Evolutionary conservation across 2,329 filamentous ascomycete species (phyloP), one percentile per base, ranked within the genome.

Genomic region (Colletotrichum caudatum): DNA sequence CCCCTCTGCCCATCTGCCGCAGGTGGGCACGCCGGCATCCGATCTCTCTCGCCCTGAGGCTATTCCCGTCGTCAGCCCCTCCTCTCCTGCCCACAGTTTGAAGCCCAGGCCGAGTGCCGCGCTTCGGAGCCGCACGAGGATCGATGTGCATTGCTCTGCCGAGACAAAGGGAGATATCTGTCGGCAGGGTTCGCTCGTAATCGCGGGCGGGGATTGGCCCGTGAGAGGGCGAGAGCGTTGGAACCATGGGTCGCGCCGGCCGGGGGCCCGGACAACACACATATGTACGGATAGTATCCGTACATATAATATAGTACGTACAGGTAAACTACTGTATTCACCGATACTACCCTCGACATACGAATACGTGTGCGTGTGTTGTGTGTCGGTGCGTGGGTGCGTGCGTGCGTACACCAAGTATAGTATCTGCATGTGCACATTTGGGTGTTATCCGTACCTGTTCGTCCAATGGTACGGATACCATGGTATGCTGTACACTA

Each of bases 61-160:
- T 54, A 69, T 64, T 72, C 64, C 59, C 44, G 37, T 54, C 12
- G 3, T 46, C 50, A 35, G 7, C 37, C 29, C 35, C 14, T 39
- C 35, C 69, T 7, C 8, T 4, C 29, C 3, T 18, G 18, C 26
- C 51, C 29, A 5, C 20, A 11, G 14, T 29, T 14, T 9, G 11
- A 54, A 20, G 53, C 50, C 33, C 33, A 8, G 35, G 41, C 3
- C 7, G 8, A 44, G 46, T 56, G 51, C 29, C 64, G 44, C 29
- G 58, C 58, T 29, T 59, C 65, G 59, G 59, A 72, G 69, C 69
- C 65, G 69, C 69, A 69, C 16, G 51, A 23, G 29, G 29, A 14
- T 37, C 26, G 29, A 12, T 29, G 57, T 33, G 26, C 57, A 23
- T 35, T 12, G 14, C 20, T 48, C 46, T 23, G 58, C 2, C 41